phyloP scores from a whole-genome alignment of 148 eudicot species.

The Cornus florida region DNA sequence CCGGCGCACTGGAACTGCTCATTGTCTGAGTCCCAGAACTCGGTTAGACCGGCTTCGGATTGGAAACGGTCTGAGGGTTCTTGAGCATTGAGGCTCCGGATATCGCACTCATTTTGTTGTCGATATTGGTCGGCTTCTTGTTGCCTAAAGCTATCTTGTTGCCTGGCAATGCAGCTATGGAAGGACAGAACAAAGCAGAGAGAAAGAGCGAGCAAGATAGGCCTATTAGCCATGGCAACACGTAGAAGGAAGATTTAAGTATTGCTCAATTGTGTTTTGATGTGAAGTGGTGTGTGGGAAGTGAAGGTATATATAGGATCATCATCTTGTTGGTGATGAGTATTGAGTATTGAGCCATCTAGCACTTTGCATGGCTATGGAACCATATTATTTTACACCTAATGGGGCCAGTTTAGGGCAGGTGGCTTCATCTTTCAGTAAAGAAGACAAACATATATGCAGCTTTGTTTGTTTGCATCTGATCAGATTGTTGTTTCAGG shows the following conservation, averaged over 20 bases:
- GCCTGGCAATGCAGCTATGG: slow-evolving; percentile 32
- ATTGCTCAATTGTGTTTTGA: not conserved
- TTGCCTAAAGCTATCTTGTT: not conserved
- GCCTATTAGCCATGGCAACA: slow-evolving; percentile 42
- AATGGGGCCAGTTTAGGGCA: slow-evolving; percentile 21
- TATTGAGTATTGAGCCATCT: slow-evolving; percentile 33
- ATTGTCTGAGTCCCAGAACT: slow-evolving; percentile 53
- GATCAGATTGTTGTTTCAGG: too few relatives aligned
- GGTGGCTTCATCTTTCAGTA: slow-evolving; percentile 19
- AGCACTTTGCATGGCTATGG: slow-evolving; percentile 43
- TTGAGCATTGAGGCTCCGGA: slow-evolving; percentile 46
- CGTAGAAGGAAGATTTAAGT: too few relatives aligned
- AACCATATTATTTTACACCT: slow-evolving; percentile 37
- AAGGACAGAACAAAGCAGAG: slow-evolving; percentile 31
- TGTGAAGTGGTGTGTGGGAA: slow-evolving; percentile 38
- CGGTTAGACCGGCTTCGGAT: slow-evolving; percentile 70
- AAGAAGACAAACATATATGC: not conserved
- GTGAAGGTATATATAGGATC: slow-evolving; percentile 39
- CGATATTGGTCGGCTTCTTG: slow-evolving; percentile 7
- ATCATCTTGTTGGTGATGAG: not conserved
- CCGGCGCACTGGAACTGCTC: slow-evolving; percentile 75
- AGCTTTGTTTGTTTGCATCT: not conserved
- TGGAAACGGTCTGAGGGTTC: slow-evolving; percentile 48
- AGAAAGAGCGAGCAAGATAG: slow-evolving; percentile 23
- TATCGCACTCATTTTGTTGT: slow-evolving; percentile 46